Conservation (phyloP, 441 rosid species). For the Adansonia gregorii region DNA sequence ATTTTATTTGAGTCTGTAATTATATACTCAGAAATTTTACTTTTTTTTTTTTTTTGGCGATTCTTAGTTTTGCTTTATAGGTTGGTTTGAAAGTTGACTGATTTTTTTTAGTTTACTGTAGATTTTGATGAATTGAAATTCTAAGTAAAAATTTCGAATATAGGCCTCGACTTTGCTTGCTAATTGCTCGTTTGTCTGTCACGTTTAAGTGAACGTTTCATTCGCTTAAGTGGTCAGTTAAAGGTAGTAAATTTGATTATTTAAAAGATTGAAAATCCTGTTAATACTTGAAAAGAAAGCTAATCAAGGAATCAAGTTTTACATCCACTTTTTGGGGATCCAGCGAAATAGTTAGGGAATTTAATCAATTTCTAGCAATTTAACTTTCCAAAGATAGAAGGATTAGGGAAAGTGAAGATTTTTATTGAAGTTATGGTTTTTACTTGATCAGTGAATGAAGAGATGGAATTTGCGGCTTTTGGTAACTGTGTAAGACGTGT, state of each 20-base stretch:
- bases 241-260: not conserved
- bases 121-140: slow-evolving; percentile 12
- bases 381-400: not conserved
- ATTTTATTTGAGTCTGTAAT: not conserved
- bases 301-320: not conserved
- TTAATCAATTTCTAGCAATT: slow-evolving; percentile 9
- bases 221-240: not conserved
- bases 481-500: not conserved
- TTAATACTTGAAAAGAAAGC: not conserved
- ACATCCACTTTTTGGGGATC: not conserved
- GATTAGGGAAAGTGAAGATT: not conserved
- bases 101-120: not conserved
- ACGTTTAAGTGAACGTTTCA: not conserved
- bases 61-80: not conserved
- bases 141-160: not conserved
- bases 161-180: slow-evolving; percentile 16
- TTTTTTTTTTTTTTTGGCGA: not conserved
- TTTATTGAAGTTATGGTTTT: slow-evolving; percentile 5
- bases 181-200: not conserved
- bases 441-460: not conserved
- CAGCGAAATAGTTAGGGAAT: not conserved
- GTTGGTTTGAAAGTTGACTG: not conserved
- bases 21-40: not conserved
- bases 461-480: slow-evolving; percentile 18
- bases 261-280: not conserved